A percentile compares a stretch with the other conserved stretches of the same genome.
These are phyloP conservation scores for Neonectria magnoliae DNA, from an alignment of 2,329 filamentous ascomycete genomes.

Conservation along the genomic window DNA sequence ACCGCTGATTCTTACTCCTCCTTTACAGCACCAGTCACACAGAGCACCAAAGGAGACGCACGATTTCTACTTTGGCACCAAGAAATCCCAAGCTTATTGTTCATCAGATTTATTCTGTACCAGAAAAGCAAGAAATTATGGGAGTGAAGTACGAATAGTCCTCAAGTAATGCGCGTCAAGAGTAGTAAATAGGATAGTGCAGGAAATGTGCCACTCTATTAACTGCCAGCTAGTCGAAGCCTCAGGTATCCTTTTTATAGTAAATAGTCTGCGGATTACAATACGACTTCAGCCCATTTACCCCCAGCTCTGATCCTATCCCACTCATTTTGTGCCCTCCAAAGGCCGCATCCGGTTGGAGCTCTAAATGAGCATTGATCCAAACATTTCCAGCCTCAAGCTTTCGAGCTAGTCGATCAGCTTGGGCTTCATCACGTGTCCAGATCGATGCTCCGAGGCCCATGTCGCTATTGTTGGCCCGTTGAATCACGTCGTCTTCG, in stretches of 20 bases:
- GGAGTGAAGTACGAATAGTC: too few species aligned
- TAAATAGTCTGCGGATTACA: slow-evolving; percentile 22
- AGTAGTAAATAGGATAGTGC: too few species aligned
- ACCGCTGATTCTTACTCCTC: too few species aligned
- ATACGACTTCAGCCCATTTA: slow-evolving; percentile 19
- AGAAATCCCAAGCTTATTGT: too few species aligned
- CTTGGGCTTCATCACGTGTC: slow-evolving; percentile 60
- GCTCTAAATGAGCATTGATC: slow-evolving; percentile 55
- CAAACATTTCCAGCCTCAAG: slow-evolving; percentile 67
- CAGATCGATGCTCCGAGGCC: slow-evolving; percentile 67
- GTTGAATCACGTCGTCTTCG: slow-evolving; percentile 65
- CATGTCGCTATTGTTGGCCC: slow-evolving; percentile 61
- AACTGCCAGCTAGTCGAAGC: neutral
- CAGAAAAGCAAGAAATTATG: too few species aligned
- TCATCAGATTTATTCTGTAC: too few species aligned
- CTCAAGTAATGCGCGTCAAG: too few species aligned
- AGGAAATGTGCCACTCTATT: too few species aligned
- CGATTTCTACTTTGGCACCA: too few species aligned
- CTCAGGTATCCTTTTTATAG: neutral
- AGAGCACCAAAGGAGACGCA: too few species aligned
- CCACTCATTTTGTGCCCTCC: slow-evolving; percentile 32
- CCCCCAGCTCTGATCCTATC: slow-evolving; percentile 26
- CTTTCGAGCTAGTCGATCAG: slow-evolving; percentile 59
- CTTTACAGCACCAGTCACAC: too few species aligned
- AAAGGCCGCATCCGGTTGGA: slow-evolving; percentile 22